Percentiles rank a stretch among this genome's conserved stretches.
These are phyloP conservation scores for Arthrobotrys sphaeroides DNA, from an alignment of 2,329 filamentous ascomycete species.

Conservation along the genomic window DNA sequence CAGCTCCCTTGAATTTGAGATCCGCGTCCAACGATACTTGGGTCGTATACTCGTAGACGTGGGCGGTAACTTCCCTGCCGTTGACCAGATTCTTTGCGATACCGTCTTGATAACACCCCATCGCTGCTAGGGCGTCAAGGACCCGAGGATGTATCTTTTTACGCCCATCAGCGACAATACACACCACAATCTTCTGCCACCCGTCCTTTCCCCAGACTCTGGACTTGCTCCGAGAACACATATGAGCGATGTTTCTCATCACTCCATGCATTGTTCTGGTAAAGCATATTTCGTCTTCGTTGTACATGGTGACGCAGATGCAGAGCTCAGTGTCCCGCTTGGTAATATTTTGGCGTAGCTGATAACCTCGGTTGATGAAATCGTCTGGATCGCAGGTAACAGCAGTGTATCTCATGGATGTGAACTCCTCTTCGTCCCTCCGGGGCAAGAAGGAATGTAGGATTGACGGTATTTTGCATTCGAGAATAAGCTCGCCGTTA, in stretches of 20 bases:
- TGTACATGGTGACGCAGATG: conserved; percentile 99
- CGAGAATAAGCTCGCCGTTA: conserved; percentile 95
- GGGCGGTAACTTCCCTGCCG: conserved; percentile 90
- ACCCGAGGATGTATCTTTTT: conserved; percentile 93
- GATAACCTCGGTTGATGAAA: conserved; percentile 87
- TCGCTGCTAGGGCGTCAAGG: conserved; percentile 90
- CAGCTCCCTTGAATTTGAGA: conserved; percentile 97
- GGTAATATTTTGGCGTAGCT: conserved; percentile 89
- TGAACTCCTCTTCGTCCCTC: conserved; percentile 93
- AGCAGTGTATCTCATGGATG: conserved; percentile 97
- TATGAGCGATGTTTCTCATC: conserved; percentile 97
- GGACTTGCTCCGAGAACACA: conserved; percentile 90
- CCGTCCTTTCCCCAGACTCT: conserved; percentile 96
- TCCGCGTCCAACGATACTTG: conserved; percentile 96
- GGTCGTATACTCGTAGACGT: conserved; percentile 98
- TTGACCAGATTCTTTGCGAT: conserved; percentile 99
- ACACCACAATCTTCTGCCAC: conserved; percentile 99
- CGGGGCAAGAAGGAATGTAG: conserved; percentile 95
- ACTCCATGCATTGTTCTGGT: conserved; percentile 98
- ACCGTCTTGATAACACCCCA: conserved; percentile 97
- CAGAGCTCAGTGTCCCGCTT: conserved; percentile 92
- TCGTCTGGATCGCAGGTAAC: conserved; percentile 98
- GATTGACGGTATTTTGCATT: conserved; percentile 99
- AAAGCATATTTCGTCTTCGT: conserved; percentile 96
- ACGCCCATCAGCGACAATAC: conserved; percentile 92